Evolutionary conservation across 2,329 filamentous ascomycete species (phyloP), one percentile per base, ranked within the genome.

Genomic region (Cladosporium phlei): DNA sequence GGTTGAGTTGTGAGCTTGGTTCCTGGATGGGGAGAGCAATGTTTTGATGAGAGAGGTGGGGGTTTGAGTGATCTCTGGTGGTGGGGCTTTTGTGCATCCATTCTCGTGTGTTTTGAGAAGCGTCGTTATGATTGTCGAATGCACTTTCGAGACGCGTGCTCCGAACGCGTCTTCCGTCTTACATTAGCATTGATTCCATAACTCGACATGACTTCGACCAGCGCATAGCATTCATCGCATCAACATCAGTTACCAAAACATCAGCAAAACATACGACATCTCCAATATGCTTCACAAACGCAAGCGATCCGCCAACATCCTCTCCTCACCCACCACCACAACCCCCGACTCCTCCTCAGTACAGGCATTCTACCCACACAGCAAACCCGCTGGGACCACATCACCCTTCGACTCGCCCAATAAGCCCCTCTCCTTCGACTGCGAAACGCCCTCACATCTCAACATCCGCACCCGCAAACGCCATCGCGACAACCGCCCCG

Each of bases 401-500:
- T 27, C 45, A 16, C 37, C 30, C 5, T 39, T 37, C 16, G 9
- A 25, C 11, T 6, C 20, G 14, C 20, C 11, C 25, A 12, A 16
- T 9, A 32, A 32, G 20, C n/a, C n/a, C 51, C 4, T 38, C 54
- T 6, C 32, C 55, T 10, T 48, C 34, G 43, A 50, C 33, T 51
- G 57, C 16, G 54, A 59, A 20, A 29, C 27, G 11, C 38, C 56
- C 12, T 39, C 51, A 20, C 55, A 80, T 54, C 69, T 80, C 34
- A 70, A 75, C 54, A 73, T 72, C 51, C 73, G 79, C 14, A 83
- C 79, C 47, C 69, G 74, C 49, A 83, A 83, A 62, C 66, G 79
- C 25, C 72, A 76, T 53, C 70, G 78, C 49, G 73, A 82, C 59
- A 74, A 76, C 56, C 69, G 79, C 34, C 79, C 79, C 0, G 72